Evolutionary conservation across 768 basidiomycete species (phyloP).

Genomic region (Tulasnella sp.): DNA sequence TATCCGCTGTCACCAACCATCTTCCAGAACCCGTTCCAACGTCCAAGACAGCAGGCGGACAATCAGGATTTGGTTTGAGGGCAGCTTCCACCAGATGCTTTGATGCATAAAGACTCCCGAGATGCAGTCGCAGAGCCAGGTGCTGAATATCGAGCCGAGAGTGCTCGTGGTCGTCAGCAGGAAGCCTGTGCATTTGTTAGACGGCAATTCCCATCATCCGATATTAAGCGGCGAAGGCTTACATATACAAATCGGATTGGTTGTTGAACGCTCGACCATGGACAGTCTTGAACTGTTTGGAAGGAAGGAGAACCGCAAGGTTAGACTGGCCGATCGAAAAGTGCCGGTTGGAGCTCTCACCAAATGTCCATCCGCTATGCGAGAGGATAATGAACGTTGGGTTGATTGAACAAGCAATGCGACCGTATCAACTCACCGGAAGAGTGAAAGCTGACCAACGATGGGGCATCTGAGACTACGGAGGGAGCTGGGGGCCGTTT

Average conservation of each 20-base stretch:
- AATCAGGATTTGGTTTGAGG: background rate
- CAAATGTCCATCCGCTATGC: conserved; percentile 15
- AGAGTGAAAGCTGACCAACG: conserved; percentile 14
- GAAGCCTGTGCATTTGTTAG: background rate
- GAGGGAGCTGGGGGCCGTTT: background rate
- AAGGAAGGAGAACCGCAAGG: background rate
- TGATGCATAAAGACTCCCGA: conserved; percentile 3
- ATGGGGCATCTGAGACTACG: background rate
- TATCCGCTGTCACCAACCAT: conserved; percentile 15
- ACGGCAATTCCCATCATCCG: background rate
- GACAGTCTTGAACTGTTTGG: background rate
- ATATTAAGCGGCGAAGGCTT: background rate
- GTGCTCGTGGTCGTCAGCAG: conserved; percentile 26
- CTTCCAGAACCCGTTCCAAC: conserved; percentile 22
- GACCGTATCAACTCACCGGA: conserved; percentile 5
- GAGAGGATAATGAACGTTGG: background rate
- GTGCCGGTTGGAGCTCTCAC: background rate
- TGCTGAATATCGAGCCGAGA: conserved; percentile 17
- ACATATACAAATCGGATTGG: conserved; percentile 8
- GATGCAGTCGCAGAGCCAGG: background rate
- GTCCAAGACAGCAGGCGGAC: background rate
- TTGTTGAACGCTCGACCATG: conserved; percentile 18
- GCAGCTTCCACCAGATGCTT: background rate
- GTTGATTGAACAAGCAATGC: background rate
- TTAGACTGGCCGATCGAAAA: background rate